phyloP scores from a whole-genome alignment of 148 eudicot genomes.

The Rhododendron ovatum region DNA sequence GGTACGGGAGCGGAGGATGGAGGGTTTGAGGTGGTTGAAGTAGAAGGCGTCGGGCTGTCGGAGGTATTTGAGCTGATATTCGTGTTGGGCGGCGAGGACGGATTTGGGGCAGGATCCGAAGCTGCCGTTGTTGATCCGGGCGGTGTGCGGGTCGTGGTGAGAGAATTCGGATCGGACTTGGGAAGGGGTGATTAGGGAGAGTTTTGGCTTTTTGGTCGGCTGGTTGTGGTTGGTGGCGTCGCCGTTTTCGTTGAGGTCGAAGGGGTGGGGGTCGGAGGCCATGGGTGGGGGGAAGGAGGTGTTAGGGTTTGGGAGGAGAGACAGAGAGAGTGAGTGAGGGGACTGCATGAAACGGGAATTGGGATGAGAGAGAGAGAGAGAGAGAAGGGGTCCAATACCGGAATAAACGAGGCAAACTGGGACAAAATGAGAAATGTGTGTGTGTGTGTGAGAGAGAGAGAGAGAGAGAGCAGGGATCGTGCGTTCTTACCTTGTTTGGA shows the following conservation, averaged over 20 bases:
- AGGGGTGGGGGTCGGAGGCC: background rate
- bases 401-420: background rate
- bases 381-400: background rate
- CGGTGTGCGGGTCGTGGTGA: conserved; percentile 61
- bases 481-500: background rate
- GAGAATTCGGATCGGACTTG: conserved; percentile 56
- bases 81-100: conserved; percentile 54
- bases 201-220: conserved; percentile 20
- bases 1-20: conserved; percentile 49
- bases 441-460: background rate
- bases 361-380: background rate
- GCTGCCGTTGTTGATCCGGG: conserved; percentile 92
- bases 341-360: background rate
- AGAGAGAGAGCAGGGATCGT: background rate
- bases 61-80: conserved; percentile 55
- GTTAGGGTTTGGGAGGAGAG: background rate
- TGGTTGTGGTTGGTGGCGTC: conserved; percentile 16
- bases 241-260: conserved; percentile 24
- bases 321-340: background rate
- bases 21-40: conserved; percentile 55
- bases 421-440: background rate
- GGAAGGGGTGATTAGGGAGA: conserved; percentile 27
- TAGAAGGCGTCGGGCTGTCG: conserved; percentile 74
- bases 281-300: background rate
- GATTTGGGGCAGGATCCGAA: conserved; percentile 76